Percentiles rank a stretch among this genome's conserved stretches.
Evolutionary conservation across 2,329 filamentous ascomycete genomes (phyloP).

Genomic region (Epichloe baconii): DNA sequence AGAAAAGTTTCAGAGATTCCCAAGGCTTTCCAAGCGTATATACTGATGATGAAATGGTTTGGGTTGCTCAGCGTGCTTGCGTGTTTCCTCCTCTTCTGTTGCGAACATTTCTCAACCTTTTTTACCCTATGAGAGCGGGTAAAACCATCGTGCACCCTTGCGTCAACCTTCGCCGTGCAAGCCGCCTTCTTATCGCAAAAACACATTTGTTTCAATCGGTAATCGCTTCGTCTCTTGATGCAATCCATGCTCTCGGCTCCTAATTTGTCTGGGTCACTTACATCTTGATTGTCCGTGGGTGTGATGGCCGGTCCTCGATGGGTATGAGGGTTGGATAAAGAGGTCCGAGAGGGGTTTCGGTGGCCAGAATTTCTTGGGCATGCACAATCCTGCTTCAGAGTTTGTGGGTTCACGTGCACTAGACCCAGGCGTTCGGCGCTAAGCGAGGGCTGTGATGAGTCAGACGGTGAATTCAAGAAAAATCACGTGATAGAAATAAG

Average conservation of each 20-base stretch:
- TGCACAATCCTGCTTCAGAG: constrained; percentile 21
- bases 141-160: not conserved
- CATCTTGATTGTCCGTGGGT: constrained; percentile 31
- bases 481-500: constrained; percentile 10
- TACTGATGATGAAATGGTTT: not conserved
- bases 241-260: not conserved
- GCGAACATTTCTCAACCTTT: not conserved
- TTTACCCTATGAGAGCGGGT: not conserved
- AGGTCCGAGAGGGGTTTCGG: constrained; percentile 25
- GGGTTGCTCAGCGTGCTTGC: constrained; percentile 1
- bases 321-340: constrained; percentile 20
- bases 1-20: not conserved
- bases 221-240: not conserved
- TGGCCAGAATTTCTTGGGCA: constrained; percentile 27
- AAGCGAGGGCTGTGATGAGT: constrained; percentile 28
- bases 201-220: constrained; percentile 1
- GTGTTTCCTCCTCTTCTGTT: not conserved
- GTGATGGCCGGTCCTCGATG: constrained; percentile 30
- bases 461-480: constrained; percentile 7
- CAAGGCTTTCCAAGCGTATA: not conserved
- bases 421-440: constrained; percentile 16
- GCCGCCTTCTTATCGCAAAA: constrained; percentile 1
- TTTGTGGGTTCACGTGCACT: constrained; percentile 31
- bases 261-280: constrained; percentile 18
- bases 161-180: constrained; percentile 2